Percentiles rank a stretch among this genome's conserved stretches.
phyloP scores from a whole-genome alignment of 2,329 filamentous ascomycete species.

The Bipolaris zeicola region DNA sequence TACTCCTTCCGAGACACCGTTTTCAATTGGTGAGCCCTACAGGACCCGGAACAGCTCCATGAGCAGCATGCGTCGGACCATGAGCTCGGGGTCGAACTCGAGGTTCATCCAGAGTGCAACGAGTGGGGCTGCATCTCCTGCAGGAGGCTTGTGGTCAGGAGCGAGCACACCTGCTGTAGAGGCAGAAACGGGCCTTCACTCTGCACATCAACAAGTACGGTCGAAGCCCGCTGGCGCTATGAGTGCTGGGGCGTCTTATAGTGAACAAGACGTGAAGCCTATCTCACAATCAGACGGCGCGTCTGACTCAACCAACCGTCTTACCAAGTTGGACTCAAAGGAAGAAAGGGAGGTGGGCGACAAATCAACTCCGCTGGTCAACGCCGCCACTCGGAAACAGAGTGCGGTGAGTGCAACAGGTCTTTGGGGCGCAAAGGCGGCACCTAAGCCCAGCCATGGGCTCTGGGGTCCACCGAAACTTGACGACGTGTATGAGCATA shows the following conservation, averaged over 20 bases:
- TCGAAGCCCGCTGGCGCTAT: conserved; percentile 17
- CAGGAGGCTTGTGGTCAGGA: conserved; percentile 50
- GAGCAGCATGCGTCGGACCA: conserved; percentile 49
- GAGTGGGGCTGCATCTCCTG: conserved; percentile 30
- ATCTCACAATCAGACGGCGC: conserved; percentile 14
- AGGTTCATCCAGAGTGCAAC: conserved; percentile 24
- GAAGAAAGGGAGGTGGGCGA: conserved; percentile 40
- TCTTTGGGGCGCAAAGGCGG: conserved; percentile 35
- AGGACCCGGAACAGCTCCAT: conserved; percentile 46
- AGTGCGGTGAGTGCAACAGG: conserved; percentile 16
- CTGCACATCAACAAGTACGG: conserved; percentile 31
- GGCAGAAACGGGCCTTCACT: conserved; percentile 44
- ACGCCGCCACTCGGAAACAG: conserved; percentile 22
- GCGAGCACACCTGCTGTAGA: conserved; percentile 27
- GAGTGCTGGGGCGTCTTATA: conserved; percentile 10
- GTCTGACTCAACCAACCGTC: conserved; percentile 10
- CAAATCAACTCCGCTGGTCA: conserved; percentile 38
- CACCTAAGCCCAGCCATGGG: conserved; percentile 36
- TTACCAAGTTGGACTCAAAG: conserved; percentile 28
- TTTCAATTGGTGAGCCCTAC: conserved; percentile 38
- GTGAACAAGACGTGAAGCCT: conserved; percentile 1
- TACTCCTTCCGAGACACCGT: conserved; percentile 39
- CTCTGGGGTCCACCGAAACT: conserved; percentile 52
- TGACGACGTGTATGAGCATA: conserved; percentile 45
- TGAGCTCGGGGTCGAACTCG: conserved; percentile 39